Conservation (phyloP, 1,284 basidiomycete genomes). For the Melampsora americana region DNA sequence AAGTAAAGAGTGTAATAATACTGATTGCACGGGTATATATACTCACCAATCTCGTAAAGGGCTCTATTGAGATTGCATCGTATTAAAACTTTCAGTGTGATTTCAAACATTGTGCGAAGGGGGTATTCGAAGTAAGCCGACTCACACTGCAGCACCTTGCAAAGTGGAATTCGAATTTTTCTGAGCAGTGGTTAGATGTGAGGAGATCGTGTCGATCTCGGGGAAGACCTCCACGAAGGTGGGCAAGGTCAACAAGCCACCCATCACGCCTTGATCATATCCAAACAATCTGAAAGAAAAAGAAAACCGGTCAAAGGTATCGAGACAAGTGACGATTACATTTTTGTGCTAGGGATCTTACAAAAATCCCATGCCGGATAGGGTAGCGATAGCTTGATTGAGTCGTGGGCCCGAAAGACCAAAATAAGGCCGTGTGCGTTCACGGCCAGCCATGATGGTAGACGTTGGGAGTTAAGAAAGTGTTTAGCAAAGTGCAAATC, state of each 20-base stretch:
- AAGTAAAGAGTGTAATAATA: background rate
- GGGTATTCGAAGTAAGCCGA: background rate
- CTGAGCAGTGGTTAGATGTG: constrained; percentile 12
- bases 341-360: background rate
- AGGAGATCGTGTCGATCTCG: constrained; percentile 37
- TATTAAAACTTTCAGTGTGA: background rate
- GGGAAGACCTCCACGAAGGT: constrained; percentile 33
- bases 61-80: background rate
- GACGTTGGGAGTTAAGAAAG: no score
- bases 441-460: no score
- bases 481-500: no score
- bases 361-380: constrained; percentile 42
- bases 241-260: constrained; percentile 59
- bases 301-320: background rate
- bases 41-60: constrained; percentile 39
- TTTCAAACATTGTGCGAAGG: no score
- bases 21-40: background rate
- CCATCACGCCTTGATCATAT: constrained; percentile 69
- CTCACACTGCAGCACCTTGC: constrained; percentile 38
- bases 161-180: constrained; percentile 37
- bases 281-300: constrained; percentile 61
- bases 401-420: constrained; percentile 13
- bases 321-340: background rate
- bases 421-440: background rate
- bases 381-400: constrained; percentile 24